Percentiles rank a stretch among this genome's conserved stretches.
Conservation (phyloP, 2,329 filamentous ascomycete species). For the Pyrenophora tritici-repentis region DNA sequence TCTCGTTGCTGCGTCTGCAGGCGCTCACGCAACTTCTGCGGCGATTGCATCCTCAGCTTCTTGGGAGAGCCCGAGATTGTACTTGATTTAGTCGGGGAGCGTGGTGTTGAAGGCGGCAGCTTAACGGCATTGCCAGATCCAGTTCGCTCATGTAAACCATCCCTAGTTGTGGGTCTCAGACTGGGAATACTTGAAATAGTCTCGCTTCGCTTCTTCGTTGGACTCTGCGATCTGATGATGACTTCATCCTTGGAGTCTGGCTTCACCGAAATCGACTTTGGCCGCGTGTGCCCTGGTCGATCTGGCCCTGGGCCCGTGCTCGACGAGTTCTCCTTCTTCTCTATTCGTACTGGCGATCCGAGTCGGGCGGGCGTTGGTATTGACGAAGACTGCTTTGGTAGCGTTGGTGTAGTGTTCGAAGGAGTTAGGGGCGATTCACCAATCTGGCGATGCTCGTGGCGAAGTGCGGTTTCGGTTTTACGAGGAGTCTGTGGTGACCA, state of each 20-base stretch:
- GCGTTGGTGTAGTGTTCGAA: constrained; percentile 29
- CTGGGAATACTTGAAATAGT: constrained; percentile 57
- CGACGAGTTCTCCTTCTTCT: constrained; percentile 46
- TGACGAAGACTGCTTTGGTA: constrained; percentile 46
- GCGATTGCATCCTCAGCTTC: constrained; percentile 60
- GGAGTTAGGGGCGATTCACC: constrained; percentile 41
- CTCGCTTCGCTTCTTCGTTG: constrained; percentile 53
- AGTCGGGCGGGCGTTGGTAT: constrained; percentile 49
- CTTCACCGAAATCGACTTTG: constrained; percentile 28
- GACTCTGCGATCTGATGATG: constrained; percentile 45
- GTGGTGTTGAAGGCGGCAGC: constrained; percentile 56
- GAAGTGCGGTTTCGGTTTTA: constrained; percentile 30
- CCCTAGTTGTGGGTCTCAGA: constrained; percentile 47
- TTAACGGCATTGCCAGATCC: constrained; percentile 61
- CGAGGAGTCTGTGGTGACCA: constrained; percentile 48
- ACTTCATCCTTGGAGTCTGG: constrained; percentile 41
- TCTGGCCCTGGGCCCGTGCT: constrained; percentile 34
- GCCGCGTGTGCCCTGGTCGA: constrained; percentile 27
- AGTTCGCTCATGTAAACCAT: constrained; percentile 57
- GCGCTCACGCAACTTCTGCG: constrained; percentile 75
- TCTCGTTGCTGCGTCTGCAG: constrained; percentile 80
- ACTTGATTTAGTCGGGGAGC: constrained; percentile 36
- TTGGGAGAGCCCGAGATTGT: constrained; percentile 29
- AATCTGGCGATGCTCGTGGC: constrained; percentile 27
- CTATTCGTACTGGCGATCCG: constrained; percentile 53